A percentile compares a stretch with the other conserved stretches of the same genome.
These are phyloP conservation scores for Telfairia occidentalis DNA, from an alignment of 331 rosid species.

Conservation along the genomic window DNA sequence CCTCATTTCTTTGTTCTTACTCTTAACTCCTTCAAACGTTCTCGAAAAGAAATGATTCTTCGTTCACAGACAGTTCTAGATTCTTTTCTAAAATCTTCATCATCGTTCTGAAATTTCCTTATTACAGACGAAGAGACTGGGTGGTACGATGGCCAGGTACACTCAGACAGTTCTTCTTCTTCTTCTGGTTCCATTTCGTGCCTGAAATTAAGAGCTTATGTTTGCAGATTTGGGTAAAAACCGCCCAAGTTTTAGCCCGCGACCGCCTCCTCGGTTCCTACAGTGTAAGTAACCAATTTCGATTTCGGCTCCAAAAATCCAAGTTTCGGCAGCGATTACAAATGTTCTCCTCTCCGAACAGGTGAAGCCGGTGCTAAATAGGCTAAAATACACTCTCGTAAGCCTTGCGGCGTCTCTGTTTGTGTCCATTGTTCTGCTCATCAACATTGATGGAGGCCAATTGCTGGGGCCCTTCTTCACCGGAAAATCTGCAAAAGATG, in stretches of 20 bases:
- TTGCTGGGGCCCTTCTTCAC: conserved; percentile 11
- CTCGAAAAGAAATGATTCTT: too few relatives aligned
- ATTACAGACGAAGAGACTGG: conserved; percentile 91
- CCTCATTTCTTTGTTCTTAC: not conserved
- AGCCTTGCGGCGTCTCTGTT: conserved; percentile 44
- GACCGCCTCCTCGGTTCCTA: conserved; percentile 93
- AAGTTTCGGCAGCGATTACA: not conserved
- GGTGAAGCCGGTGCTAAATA: conserved; percentile 82
- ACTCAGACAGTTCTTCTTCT: not conserved
- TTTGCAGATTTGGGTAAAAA: conserved; percentile 85
- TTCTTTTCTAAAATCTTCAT: not conserved
- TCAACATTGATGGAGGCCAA: conserved; percentile 48
- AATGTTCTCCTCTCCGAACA: conserved; percentile 16
- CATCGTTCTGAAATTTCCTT: conserved; percentile 8
- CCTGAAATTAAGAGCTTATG: conserved; percentile 2
- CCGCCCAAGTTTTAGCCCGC: conserved; percentile 77
- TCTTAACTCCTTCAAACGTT: not conserved
- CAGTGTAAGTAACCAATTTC: conserved; percentile 42
- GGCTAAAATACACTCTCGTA: conserved; percentile 66
- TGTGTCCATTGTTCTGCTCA: conserved; percentile 36
- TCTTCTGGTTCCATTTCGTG: not conserved
- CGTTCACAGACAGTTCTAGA: not conserved
- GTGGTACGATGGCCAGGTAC: conserved; percentile 96
- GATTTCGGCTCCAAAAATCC: not conserved
- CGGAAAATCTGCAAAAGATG: conserved; percentile 22